Evolutionary conservation across 2,329 filamentous ascomycete genomes (phyloP).

Genomic region (Xylaria sp.): DNA sequence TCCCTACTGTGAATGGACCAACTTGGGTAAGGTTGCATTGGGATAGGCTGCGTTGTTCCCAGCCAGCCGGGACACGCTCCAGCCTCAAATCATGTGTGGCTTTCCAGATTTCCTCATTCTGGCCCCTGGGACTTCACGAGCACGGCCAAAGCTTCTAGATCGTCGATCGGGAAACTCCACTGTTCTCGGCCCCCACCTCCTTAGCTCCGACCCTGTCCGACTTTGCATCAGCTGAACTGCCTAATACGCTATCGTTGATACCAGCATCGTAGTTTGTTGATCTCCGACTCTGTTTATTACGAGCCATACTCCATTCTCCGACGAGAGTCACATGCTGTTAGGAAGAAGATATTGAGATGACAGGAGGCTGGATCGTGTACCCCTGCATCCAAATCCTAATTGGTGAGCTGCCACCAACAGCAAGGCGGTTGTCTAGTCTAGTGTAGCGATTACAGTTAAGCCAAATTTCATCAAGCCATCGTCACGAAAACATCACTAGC

Average conservation of each 20-base stretch:
- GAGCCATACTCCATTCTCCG: neutral
- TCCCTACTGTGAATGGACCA: neutral
- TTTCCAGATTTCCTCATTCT: conserved; percentile 8
- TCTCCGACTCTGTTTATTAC: neutral
- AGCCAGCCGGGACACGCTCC: conserved; percentile 27
- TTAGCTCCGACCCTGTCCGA: no score
- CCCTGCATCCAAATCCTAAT: neutral
- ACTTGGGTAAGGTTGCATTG: conserved; percentile 31
- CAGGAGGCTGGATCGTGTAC: neutral
- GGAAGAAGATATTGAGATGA: neutral
- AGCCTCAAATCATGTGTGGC: conserved; percentile 33
- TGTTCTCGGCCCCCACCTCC: conserved; percentile 7
- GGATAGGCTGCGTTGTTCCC: conserved; percentile 34
- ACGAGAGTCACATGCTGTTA: neutral
- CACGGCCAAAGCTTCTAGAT: conserved; percentile 32
- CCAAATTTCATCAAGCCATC: conserved; percentile 30
- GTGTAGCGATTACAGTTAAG: conserved; percentile 29
- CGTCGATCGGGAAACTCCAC: conserved; percentile 30
- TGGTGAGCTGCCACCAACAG: neutral
- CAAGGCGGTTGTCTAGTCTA: conserved; percentile 24
- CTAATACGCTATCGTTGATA: neutral
- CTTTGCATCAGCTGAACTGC: conserved; percentile 7
- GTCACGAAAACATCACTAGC: conserved; percentile 9
- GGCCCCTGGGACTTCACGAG: neutral
- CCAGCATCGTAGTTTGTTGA: neutral